A percentile compares a stretch with the other conserved stretches of the same genome.
phyloP scores from a whole-genome alignment of 2,329 filamentous ascomycete genomes.

The Aspergillus glaucus region DNA sequence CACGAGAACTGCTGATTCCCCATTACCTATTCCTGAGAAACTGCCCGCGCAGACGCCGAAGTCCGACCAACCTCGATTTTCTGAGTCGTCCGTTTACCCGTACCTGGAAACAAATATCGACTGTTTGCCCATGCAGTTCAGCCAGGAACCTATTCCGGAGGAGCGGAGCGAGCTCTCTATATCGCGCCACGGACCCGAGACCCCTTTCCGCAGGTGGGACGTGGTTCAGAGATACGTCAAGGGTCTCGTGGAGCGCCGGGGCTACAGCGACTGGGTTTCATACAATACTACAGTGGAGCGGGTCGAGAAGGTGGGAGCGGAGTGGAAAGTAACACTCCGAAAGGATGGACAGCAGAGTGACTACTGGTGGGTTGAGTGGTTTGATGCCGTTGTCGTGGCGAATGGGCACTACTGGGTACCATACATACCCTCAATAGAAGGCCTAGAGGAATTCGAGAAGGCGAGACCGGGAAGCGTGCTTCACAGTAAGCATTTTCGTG shows the following conservation, averaged over 20 bases:
- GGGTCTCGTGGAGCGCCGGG: conserved; percentile 8
- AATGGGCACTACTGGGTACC: conserved; percentile 52
- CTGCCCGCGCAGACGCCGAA: conserved; percentile 42
- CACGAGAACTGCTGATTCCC: conserved; percentile 42
- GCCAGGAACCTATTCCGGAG: conserved; percentile 46
- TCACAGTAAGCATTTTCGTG: not conserved
- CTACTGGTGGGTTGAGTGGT: conserved; percentile 54
- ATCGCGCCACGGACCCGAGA: conserved; percentile 46
- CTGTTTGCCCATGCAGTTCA: conserved; percentile 51
- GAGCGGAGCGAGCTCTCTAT: conserved; percentile 32
- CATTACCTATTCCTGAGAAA: conserved; percentile 37
- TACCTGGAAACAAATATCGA: conserved; percentile 58
- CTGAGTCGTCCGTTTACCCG: conserved; percentile 53
- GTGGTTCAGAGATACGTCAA: not conserved
- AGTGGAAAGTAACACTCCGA: conserved; percentile 49
- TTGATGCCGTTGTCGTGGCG: conserved; percentile 44
- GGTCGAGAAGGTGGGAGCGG: conserved; percentile 30
- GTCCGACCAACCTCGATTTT: conserved; percentile 40
- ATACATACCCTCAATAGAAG: conserved; percentile 32
- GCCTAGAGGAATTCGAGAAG: conserved; percentile 25
- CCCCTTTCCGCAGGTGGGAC: conserved; percentile 15
- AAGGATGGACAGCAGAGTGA: conserved; percentile 28
- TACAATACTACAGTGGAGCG: conserved; percentile 52
- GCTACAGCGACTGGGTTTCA: conserved; percentile 38
- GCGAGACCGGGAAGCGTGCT: conserved; percentile 17